phyloP scores from a whole-genome alignment of 306 rosid genomes.

The Acacia confusa region DNA sequence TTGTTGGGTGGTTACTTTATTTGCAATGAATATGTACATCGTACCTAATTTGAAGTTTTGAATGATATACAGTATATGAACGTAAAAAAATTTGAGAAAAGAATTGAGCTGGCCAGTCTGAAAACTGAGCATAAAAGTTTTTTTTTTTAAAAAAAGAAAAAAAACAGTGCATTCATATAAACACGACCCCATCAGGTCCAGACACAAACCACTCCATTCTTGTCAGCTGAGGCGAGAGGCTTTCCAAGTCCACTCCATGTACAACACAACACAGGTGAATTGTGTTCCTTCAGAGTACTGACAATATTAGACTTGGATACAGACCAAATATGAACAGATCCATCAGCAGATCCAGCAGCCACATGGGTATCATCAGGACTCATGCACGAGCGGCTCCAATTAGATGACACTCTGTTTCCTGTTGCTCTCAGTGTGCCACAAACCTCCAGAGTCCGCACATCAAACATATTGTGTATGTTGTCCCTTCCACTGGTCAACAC shows the following conservation, averaged over 20 bases:
- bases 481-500: conserved; percentile 96
- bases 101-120: conserved; percentile 25
- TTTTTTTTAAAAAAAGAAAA: background rate
- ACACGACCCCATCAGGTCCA: conserved; percentile 53
- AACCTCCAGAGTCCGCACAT: conserved; percentile 82
- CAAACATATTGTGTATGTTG: conserved; percentile 84
- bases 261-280: conserved; percentile 79
- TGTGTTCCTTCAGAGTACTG: conserved; percentile 79
- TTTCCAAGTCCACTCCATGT: conserved; percentile 88
- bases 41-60: conserved; percentile 15
- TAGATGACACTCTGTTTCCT: conserved; percentile 83
- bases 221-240: conserved; percentile 91
- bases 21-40: conserved; percentile 25
- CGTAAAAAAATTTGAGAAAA: conserved; percentile 10
- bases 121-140: conserved; percentile 20
- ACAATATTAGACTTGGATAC: conserved; percentile 69
- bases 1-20: background rate
- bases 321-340: conserved; percentile 87
- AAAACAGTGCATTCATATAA: conserved; percentile 19
- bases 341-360: conserved; percentile 93
- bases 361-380: conserved; percentile 94
- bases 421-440: conserved; percentile 76
- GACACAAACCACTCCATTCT: conserved; percentile 76
- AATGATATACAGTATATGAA: conserved; percentile 26
- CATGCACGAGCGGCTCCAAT: conserved; percentile 96